A percentile compares a stretch with the other conserved stretches of the same genome.
phyloP scores from a whole-genome alignment of 768 basidiomycete genomes.

The Amanita rubescens region DNA sequence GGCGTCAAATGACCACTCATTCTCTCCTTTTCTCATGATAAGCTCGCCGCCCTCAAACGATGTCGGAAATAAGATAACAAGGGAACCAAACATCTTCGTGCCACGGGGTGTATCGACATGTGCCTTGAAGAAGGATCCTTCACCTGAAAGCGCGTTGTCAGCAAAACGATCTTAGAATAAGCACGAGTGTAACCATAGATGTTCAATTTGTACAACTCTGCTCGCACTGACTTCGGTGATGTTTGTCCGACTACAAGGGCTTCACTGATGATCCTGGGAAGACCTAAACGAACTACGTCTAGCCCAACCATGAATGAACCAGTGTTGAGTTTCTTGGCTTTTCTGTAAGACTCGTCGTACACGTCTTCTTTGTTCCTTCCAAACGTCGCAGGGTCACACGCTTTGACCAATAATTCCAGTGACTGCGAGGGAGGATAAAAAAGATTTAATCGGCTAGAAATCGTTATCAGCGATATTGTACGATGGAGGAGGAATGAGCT shows the following conservation, averaged over 20 bases:
- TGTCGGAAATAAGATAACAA: slow-evolving; percentile 42
- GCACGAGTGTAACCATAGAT: slow-evolving; percentile 15
- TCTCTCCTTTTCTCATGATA: slow-evolving; percentile 20
- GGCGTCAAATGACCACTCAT: slow-evolving; percentile 33
- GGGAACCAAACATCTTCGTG: slow-evolving; percentile 41
- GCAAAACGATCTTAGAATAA: too few relatives aligned
- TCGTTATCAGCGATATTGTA: background rate
- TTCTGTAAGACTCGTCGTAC: slow-evolving; percentile 21
- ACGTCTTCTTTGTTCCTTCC: slow-evolving; percentile 18
- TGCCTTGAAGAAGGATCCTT: background rate
- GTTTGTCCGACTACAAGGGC: slow-evolving; percentile 13
- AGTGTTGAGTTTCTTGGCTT: slow-evolving; percentile 19
- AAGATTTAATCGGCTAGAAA: background rate
- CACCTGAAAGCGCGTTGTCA: too few relatives aligned
- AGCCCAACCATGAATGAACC: too few relatives aligned
- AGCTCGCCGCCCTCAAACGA: slow-evolving; percentile 37
- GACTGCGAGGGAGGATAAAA: background rate
- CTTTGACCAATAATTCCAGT: slow-evolving; percentile 3
- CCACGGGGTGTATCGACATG: slow-evolving; percentile 33
- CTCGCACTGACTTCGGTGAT: background rate
- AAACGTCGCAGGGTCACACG: slow-evolving; percentile 20
- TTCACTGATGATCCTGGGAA: slow-evolving; percentile 10
- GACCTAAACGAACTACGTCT: slow-evolving; percentile 12
- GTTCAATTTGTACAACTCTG: slow-evolving; percentile 30
- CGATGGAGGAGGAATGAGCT: too few relatives aligned